These are phyloP conservation scores for Xanthoconium separans DNA, from an alignment of 1,284 basidiomycete genomes.

Conservation along the genomic window DNA sequence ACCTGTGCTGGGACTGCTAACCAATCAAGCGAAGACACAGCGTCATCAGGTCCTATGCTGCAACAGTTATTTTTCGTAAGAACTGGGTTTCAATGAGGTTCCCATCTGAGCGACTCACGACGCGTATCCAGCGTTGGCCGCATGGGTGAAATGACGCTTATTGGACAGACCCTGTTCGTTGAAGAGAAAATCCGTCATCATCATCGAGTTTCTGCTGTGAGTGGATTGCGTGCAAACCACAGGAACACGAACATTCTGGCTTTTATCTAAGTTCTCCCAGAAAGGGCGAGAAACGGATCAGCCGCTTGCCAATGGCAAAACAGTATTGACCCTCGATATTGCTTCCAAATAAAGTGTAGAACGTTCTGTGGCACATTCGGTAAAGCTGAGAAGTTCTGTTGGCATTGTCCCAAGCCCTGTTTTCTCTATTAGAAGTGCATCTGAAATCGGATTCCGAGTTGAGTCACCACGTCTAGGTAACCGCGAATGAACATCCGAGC, in stretches of 20 bases:
- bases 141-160: not conserved
- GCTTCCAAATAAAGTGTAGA: not conserved
- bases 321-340: too few species aligned
- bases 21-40: not conserved
- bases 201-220: not conserved
- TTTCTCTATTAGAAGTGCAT: not conserved
- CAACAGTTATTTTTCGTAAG: conserved; percentile 1
- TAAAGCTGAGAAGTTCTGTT: not conserved
- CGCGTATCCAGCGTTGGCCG: not conserved
- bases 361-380: too few species aligned
- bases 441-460: too few species aligned
- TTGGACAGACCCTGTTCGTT: not conserved
- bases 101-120: conserved; percentile 5
- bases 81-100: not conserved
- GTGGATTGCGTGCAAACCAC: not conserved
- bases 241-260: not conserved
- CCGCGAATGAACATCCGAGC: not conserved
- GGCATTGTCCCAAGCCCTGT: not conserved
- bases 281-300: not conserved
- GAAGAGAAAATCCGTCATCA: conserved; percentile 8
- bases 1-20: not conserved
- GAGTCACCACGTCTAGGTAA: not conserved
- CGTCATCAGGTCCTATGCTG: not conserved
- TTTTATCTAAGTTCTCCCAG: conserved; percentile 14
- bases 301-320: conserved; percentile 11